These are phyloP conservation scores for Hypoxylon sp. DNA, from an alignment of 2,329 filamentous ascomycete genomes.

Conservation along the genomic window DNA sequence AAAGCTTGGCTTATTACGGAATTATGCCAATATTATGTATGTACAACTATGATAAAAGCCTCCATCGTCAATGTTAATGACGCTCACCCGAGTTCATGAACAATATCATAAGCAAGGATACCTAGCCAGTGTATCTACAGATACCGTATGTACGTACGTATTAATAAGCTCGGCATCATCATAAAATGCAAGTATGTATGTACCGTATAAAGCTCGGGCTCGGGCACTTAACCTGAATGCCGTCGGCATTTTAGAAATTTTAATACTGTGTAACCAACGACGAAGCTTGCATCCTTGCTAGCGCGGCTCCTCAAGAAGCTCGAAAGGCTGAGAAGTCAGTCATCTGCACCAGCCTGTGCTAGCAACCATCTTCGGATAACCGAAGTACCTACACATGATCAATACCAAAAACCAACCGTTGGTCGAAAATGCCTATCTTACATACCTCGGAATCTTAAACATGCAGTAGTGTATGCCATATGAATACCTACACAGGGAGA, in stretches of 20 bases:
- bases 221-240: neutral
- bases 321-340: slow-evolving; percentile 41
- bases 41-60: neutral
- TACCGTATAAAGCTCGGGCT: too few species aligned
- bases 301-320: slow-evolving; percentile 43
- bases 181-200: neutral
- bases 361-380: slow-evolving; percentile 28
- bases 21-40: slow-evolving; percentile 19
- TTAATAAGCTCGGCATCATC: neutral
- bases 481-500: neutral
- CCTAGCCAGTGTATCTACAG: too few species aligned
- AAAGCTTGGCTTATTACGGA: slow-evolving; percentile 14
- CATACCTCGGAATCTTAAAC: neutral
- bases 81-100: neutral
- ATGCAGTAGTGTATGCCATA: neutral
- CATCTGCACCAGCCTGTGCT: slow-evolving; percentile 27
- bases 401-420: slow-evolving; percentile 1
- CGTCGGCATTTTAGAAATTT: slow-evolving; percentile 6
- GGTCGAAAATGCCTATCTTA: neutral
- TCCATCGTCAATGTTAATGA: neutral
- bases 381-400: slow-evolving; percentile 31
- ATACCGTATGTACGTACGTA: neutral
- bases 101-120: neutral
- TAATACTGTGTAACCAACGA: slow-evolving; percentile 13
- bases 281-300: slow-evolving; percentile 36